Evolutionary conservation across 2,329 filamentous ascomycete genomes (phyloP), one percentile per base, ranked within the genome.

Genomic region (Sporothrix luriei): DNA sequence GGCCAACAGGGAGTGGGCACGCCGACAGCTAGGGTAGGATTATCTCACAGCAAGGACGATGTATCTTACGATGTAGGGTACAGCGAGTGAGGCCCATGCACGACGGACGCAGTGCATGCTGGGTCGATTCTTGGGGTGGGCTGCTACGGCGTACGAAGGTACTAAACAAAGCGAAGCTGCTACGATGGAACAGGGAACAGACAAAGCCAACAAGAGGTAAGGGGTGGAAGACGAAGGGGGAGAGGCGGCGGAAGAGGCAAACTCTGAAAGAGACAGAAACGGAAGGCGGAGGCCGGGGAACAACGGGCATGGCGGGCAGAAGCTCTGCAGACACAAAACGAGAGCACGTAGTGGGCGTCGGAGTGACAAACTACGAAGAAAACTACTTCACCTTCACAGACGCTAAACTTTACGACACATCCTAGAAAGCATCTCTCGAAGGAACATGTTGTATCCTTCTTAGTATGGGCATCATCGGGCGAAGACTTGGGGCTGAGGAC

Each of bases 1-100:
- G 40, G 40, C 40, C 40, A 43, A 33, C 11, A 43, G 40, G 40
- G 10, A 43, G 14, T 43, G 40, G 40, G 14, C 10, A 43, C 13
- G 13, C 51, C 51, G 26, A 46, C 4, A 62, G 57, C 40, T 24
- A 64, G 61, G 65, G n/a, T 62, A 46, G 57, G 57, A 62, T 62
- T 26, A 43, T 62, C 57, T 62, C n/a, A 46, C 57, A 26, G 57
- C 19, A 3, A 33, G n/a, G n/a, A n/a, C n/a, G n/a, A n/a, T n/a
- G n/a, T n/a, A n/a, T n/a, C n/a, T n/a, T n/a, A n/a, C n/a, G n/a
- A n/a, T n/a, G n/a, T n/a, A n/a, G n/a, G n/a, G 14, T 49, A 5
- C 19, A 49, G 48, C 11, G 14, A 16, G 40, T 11, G 40, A 43
- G 40, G 11, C 14, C 40, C 11, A 48, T 7, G 46, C 57, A 62